These are phyloP conservation scores for Apiospora marii DNA, from an alignment of 2,329 filamentous ascomycete genomes.

Conservation along the genomic window DNA sequence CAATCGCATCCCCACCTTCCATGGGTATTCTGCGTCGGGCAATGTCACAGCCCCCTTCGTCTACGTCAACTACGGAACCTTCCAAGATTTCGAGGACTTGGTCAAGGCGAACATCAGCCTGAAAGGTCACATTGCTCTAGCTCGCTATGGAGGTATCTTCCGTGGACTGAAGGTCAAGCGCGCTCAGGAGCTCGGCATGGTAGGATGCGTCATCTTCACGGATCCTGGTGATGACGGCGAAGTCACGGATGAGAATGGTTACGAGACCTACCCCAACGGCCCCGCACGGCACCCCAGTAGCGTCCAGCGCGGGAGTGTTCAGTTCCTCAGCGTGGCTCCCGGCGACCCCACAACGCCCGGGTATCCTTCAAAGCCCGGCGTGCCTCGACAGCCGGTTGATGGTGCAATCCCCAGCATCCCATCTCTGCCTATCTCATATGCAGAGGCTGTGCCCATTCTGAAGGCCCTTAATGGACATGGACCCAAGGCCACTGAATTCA, in stretches of 20 bases:
- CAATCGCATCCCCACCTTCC: conserved; percentile 86
- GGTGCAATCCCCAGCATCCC: conserved; percentile 82
- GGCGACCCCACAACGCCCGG: conserved; percentile 92
- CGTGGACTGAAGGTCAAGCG: conserved; percentile 92
- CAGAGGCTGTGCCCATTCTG: conserved; percentile 86
- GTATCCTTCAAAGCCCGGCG: conserved; percentile 92
- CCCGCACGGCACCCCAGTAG: conserved; percentile 87
- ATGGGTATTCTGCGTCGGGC: conserved; percentile 91
- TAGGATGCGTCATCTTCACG: conserved; percentile 84
- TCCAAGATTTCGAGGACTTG: conserved; percentile 84
- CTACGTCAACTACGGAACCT: conserved; percentile 92
- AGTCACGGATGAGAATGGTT: conserved; percentile 82
- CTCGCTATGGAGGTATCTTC: conserved; percentile 86
- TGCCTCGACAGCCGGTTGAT: conserved; percentile 74
- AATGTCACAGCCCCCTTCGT: conserved; percentile 90
- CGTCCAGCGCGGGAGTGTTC: conserved; percentile 87
- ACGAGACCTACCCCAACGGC: conserved; percentile 81
- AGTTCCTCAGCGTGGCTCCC: conserved; percentile 75
- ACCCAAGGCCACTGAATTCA: conserved; percentile 77
- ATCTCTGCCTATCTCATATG: conserved; percentile 89
- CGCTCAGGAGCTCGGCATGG: conserved; percentile 88
- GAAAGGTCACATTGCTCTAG: conserved; percentile 85
- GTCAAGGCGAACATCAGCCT: conserved; percentile 76
- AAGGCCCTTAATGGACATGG: conserved; percentile 90
- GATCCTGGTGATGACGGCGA: conserved; percentile 91